Percentiles rank a stretch among this genome's conserved stretches.
Evolutionary conservation across 306 rosid genomes (phyloP).

Genomic region (Sophora flavescens): DNA sequence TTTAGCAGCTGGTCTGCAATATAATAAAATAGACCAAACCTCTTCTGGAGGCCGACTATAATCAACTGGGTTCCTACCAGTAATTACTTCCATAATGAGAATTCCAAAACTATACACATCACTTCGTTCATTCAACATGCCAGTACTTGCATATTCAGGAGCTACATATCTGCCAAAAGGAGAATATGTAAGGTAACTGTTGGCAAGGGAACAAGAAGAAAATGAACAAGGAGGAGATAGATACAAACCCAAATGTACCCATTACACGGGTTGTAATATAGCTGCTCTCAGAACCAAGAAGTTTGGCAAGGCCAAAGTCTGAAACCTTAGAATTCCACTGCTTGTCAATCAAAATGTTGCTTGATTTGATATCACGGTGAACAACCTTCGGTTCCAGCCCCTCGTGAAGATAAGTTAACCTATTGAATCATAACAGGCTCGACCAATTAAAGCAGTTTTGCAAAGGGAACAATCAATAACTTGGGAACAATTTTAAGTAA

Average conservation of each 20-base stretch:
- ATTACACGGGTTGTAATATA: slow-evolving; percentile 90
- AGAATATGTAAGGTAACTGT: slow-evolving; percentile 18
- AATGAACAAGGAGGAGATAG: slow-evolving; percentile 10
- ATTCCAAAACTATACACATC: slow-evolving; percentile 90
- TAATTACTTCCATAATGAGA: slow-evolving; percentile 87
- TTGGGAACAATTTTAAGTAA: not conserved
- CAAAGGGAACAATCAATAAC: not conserved
- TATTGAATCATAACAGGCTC: slow-evolving; percentile 43
- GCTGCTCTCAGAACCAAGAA: slow-evolving; percentile 79
- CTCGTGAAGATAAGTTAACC: slow-evolving; percentile 87
- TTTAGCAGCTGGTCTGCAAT: slow-evolving; percentile 17
- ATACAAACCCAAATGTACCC: slow-evolving; percentile 92
- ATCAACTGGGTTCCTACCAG: slow-evolving; percentile 95
- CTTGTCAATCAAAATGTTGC: slow-evolving; percentile 87
- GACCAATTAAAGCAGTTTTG: not conserved
- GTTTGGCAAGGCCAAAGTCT: slow-evolving; percentile 95
- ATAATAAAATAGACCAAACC: slow-evolving; percentile 54
- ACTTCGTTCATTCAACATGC: slow-evolving; percentile 90
- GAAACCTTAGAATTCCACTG: slow-evolving; percentile 94
- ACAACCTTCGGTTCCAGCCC: slow-evolving; percentile 95
- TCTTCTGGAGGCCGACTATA: slow-evolving; percentile 78
- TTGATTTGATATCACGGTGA: slow-evolving; percentile 90
- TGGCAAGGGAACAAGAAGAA: not conserved
- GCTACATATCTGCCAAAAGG: slow-evolving; percentile 78
- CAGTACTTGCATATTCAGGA: slow-evolving; percentile 94